These are phyloP conservation scores for Pleurostoma richardsiae DNA, from an alignment of 2,329 filamentous ascomycete species.

Conservation along the genomic window DNA sequence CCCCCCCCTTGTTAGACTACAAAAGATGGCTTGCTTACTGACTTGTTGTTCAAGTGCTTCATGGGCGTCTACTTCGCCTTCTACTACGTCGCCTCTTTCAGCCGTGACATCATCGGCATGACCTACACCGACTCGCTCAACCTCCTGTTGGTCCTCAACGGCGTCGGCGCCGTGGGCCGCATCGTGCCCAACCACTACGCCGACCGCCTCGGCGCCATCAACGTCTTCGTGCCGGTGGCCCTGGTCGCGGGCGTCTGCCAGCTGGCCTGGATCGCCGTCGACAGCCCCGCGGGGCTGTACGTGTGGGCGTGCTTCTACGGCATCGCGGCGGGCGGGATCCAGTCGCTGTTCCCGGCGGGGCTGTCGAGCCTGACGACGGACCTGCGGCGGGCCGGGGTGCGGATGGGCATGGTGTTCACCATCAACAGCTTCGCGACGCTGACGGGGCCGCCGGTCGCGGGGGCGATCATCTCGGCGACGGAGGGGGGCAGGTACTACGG, in stretches of 20 bases:
- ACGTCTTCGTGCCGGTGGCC: slow-evolving; percentile 48
- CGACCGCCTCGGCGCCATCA: slow-evolving; percentile 54
- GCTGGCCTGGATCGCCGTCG: slow-evolving; percentile 56
- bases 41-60: slow-evolving; percentile 30
- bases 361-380: slow-evolving; percentile 50
- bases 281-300: slow-evolving; percentile 45
- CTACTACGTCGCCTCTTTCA: slow-evolving; percentile 52
- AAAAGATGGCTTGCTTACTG: neutral
- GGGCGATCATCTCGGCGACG: slow-evolving; percentile 37
- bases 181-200: slow-evolving; percentile 53
- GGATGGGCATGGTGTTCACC: slow-evolving; percentile 56
- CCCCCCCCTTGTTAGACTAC: too few species aligned
- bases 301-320: slow-evolving; percentile 61
- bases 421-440: slow-evolving; percentile 49
- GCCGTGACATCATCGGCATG: slow-evolving; percentile 34
- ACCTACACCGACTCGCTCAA: slow-evolving; percentile 48
- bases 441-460: slow-evolving; percentile 46
- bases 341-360: slow-evolving; percentile 61
- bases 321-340: slow-evolving; percentile 57
- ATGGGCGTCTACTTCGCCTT: slow-evolving; percentile 52
- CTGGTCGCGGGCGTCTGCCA: slow-evolving; percentile 35
- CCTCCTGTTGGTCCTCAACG: slow-evolving; percentile 61
- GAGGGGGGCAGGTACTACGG: slow-evolving; percentile 34
- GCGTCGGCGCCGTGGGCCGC: slow-evolving; percentile 52
- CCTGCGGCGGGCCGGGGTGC: slow-evolving; percentile 43